Percentiles rank a stretch among this genome's conserved stretches.
Conservation (phyloP, 352 stramenopile genomes). For the Phytophthora cactorum region DNA sequence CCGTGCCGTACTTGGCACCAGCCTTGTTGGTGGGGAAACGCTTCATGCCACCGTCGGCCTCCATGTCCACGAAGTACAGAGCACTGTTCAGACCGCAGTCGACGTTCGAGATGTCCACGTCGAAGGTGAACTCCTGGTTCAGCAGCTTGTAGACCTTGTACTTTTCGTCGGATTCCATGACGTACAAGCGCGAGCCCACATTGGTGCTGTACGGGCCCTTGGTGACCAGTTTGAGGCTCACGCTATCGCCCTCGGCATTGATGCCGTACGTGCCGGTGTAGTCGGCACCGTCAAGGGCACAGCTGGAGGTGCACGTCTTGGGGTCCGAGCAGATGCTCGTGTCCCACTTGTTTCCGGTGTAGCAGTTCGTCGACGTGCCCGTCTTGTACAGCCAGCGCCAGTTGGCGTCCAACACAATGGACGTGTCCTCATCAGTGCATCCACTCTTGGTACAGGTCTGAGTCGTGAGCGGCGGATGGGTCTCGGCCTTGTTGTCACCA, state of each 20-base stretch:
- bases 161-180: constrained; percentile 38
- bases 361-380: constrained; percentile 56
- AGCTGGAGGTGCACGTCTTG: constrained; percentile 50
- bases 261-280: constrained; percentile 67
- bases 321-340: constrained; percentile 49
- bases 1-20: constrained; percentile 35
- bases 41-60: constrained; percentile 50
- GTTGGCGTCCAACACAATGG: constrained; percentile 67
- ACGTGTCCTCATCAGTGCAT: constrained; percentile 47
- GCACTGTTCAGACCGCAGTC: constrained; percentile 64
- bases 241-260: constrained; percentile 21
- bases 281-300: constrained; percentile 57
- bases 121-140: constrained; percentile 74
- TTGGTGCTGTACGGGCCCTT: constrained; percentile 57
- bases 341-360: constrained; percentile 57
- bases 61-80: constrained; percentile 76
- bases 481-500: constrained; percentile 38
- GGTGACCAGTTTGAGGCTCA: constrained; percentile 60
- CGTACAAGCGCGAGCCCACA: constrained; percentile 62
- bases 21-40: constrained; percentile 28
- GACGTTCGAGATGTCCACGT: constrained; percentile 61
- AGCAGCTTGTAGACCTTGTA: constrained; percentile 68
- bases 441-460: constrained; percentile 32
- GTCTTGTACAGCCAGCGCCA: constrained; percentile 65
- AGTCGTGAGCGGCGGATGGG: constrained; percentile 47